Conservation (phyloP, 2,329 filamentous ascomycete genomes). For the Fusarium equiseti region DNA sequence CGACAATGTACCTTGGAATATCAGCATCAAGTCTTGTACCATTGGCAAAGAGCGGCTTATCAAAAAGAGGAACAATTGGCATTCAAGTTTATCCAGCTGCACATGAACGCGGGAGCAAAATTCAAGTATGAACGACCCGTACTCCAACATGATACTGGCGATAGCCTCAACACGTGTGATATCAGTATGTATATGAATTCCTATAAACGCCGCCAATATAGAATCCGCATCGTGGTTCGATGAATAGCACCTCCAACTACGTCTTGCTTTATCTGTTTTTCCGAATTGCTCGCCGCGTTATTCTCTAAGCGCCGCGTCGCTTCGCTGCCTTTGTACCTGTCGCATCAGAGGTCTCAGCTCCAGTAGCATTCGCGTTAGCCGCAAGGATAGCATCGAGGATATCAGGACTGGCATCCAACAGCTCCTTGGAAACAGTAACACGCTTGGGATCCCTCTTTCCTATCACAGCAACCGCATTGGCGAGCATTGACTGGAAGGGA, state of each 20-base stretch:
- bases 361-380: conserved; percentile 48
- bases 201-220: conserved; percentile 38
- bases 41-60: conserved; percentile 7
- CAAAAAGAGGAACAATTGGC: conserved; percentile 4
- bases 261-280: not conserved
- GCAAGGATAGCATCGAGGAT: conserved; percentile 63
- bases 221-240: conserved; percentile 4
- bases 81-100: conserved; percentile 3
- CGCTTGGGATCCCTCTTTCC: conserved; percentile 74
- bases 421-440: conserved; percentile 55
- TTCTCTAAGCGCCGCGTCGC: conserved; percentile 56
- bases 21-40: not conserved
- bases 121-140: not conserved
- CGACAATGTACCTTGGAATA: conserved; percentile 7
- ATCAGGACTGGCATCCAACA: conserved; percentile 58
- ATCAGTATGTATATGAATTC: conserved; percentile 26
- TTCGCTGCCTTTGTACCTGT: conserved; percentile 59
- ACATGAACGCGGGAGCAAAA: not conserved
- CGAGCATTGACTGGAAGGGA: conserved; percentile 84
- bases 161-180: conserved; percentile 9
- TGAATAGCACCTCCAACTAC: not conserved
- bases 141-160: not conserved
- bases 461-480: conserved; percentile 73
- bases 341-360: conserved; percentile 49
- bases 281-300: conserved; percentile 44